A percentile compares a stretch with the other conserved stretches of the same genome.
These are phyloP conservation scores for Coemansia asiatica DNA, from an alignment of 192 early-diverging fungal genomes.

Conservation along the genomic window DNA sequence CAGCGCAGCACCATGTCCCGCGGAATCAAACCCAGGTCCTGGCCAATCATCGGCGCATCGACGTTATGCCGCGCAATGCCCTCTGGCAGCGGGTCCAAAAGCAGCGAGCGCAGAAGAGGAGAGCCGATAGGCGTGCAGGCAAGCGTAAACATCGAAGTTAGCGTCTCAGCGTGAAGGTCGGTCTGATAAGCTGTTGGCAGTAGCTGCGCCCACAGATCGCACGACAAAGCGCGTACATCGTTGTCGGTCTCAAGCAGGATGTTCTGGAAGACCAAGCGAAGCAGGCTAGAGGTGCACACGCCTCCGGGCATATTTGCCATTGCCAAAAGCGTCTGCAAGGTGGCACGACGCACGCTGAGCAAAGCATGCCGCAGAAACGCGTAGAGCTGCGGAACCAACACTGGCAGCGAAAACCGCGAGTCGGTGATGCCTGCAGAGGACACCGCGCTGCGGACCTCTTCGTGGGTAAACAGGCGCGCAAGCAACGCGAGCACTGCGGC, in stretches of 20 bases:
- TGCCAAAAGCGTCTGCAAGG: constrained; percentile 75
- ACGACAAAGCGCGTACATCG: constrained; percentile 28
- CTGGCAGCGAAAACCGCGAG: constrained; percentile 29
- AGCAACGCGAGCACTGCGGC: constrained; percentile 91
- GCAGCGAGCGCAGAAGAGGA: constrained; percentile 61
- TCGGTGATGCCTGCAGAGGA: constrained; percentile 11
- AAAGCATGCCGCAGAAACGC: constrained; percentile 97
- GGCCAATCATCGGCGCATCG: constrained; percentile 86
- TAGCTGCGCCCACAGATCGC: constrained; percentile 67
- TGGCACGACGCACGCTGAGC: constrained; percentile 77
- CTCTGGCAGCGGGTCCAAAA: constrained; percentile 18
- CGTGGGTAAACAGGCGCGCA: constrained; percentile 69
- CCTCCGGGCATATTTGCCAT: constrained; percentile 60
- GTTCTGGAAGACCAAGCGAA: constrained; percentile 88
- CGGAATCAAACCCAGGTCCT: constrained; percentile 84
- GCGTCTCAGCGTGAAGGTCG: constrained; percentile 21
- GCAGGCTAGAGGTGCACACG: background rate
- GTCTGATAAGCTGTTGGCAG: constrained; percentile 29
- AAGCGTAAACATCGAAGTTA: constrained; percentile 64
- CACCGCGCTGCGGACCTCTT: constrained; percentile 27
- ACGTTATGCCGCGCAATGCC: constrained; percentile 64
- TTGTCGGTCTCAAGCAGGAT: constrained; percentile 82
- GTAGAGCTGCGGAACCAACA: constrained; percentile 81
- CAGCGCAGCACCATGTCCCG: constrained; percentile 77
- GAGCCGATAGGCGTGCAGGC: constrained; percentile 84